These are phyloP conservation scores for Fistulinella cinereoalba DNA, from an alignment of 1,284 basidiomycete genomes.

Conservation along the genomic window DNA sequence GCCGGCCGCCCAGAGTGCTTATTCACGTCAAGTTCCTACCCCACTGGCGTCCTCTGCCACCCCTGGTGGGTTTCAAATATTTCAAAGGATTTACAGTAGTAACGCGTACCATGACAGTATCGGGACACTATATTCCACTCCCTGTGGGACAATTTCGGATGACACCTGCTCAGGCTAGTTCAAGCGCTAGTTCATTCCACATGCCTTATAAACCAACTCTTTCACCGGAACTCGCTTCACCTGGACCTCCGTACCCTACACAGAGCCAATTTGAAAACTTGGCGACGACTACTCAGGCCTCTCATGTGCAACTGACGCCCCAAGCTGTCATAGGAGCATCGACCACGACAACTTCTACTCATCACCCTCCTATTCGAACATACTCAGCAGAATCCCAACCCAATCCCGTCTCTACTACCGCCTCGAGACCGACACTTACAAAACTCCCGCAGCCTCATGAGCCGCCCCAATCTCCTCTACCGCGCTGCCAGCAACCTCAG, in stretches of 20 bases:
- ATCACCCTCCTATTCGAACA: background rate
- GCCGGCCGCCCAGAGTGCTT: conserved; percentile 9
- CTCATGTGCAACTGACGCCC: conserved; percentile 9
- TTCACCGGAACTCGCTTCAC: background rate
- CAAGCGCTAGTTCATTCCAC: conserved; percentile 1
- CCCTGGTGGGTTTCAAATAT: conserved; percentile 15
- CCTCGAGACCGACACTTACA: background rate
- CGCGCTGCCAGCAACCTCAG: background rate
- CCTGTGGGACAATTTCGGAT: background rate
- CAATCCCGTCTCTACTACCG: background rate
- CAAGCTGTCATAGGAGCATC: background rate
- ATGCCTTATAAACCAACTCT: conserved; percentile 1
- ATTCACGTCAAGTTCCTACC: conserved; percentile 6
- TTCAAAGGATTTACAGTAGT: background rate
- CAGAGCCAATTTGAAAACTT: conserved; percentile 5
- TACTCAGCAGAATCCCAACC: conserved; percentile 1
- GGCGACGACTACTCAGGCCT: background rate
- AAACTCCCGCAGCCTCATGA: background rate
- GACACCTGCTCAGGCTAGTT: background rate
- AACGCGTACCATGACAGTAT: background rate
- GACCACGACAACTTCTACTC: background rate
- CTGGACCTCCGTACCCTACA: conserved; percentile 2
- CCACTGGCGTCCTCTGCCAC: background rate
- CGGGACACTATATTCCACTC: conserved; percentile 5
- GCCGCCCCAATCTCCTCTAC: conserved; percentile 5